Evolutionary conservation across 1,284 basidiomycete genomes (phyloP).

Genomic region (Cutaneotrichosporon spelunceum): DNA sequence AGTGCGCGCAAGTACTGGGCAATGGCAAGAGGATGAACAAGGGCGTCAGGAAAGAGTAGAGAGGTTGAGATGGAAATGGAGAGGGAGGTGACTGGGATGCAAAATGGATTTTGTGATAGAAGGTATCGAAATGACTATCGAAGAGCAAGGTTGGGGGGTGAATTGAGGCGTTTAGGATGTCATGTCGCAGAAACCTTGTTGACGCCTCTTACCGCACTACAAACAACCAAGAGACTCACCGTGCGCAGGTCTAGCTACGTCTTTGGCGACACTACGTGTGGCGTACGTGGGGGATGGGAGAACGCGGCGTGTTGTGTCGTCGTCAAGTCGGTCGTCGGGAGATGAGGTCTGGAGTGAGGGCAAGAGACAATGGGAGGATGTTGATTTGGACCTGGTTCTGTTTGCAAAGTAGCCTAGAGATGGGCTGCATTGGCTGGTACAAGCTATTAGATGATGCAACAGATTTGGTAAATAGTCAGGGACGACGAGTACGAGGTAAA

Average conservation of each 20-base stretch:
- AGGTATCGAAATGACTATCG: neutral
- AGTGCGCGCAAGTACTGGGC: neutral
- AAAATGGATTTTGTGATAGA: neutral
- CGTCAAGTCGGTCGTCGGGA: too few species aligned
- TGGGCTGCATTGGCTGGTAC: too few species aligned
- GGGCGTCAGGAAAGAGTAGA: too few species aligned
- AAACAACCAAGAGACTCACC: neutral
- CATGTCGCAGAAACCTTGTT: slow-evolving; percentile 4
- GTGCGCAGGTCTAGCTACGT: neutral
- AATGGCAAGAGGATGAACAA: neutral
- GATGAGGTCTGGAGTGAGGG: neutral
- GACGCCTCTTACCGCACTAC: slow-evolving; percentile 3
- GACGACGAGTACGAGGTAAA: neutral
- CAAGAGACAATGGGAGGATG: neutral
- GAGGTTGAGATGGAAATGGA: too few species aligned
- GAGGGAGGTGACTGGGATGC: too few species aligned
- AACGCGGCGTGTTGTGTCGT: neutral
- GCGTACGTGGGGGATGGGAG: neutral
- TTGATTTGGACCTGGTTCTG: neutral
- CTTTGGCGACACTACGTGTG: neutral
- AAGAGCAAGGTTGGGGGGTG: neutral
- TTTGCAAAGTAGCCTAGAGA: too few species aligned
- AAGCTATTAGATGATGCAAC: too few species aligned
- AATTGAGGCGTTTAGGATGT: neutral
- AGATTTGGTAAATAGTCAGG: neutral